These are phyloP conservation scores for Phaseolus lunatus DNA, from an alignment of 306 rosid genomes.

Conservation along the genomic window DNA sequence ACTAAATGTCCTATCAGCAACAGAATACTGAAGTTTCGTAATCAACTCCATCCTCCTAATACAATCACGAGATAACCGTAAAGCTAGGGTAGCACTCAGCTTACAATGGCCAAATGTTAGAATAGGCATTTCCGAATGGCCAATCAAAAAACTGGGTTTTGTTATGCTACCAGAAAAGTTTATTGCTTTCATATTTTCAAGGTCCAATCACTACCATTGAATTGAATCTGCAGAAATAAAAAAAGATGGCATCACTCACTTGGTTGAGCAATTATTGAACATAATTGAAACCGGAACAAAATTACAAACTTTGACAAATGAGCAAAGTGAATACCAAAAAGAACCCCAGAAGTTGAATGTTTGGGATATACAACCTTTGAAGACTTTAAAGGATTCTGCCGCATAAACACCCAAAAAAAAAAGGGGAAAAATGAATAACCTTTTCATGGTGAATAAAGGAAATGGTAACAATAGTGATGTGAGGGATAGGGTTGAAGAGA, in stretches of 20 bases:
- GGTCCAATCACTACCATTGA: constrained; percentile 23
- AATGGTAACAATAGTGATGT: background rate
- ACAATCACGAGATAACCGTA: background rate
- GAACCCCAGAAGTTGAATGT: background rate
- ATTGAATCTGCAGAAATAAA: constrained; percentile 56
- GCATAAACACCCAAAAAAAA: background rate
- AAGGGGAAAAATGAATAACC: background rate
- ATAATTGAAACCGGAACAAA: constrained; percentile 18
- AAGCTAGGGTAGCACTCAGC: constrained; percentile 53
- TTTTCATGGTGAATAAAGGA: background rate
- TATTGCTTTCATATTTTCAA: constrained; percentile 56
- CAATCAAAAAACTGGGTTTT: constrained; percentile 64
- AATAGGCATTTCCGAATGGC: constrained; percentile 65
- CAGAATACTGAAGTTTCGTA: constrained; percentile 62
- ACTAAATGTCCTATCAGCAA: constrained; percentile 52
- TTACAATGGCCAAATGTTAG: constrained; percentile 57
- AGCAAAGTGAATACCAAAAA: background rate
- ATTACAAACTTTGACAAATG: constrained; percentile 21
- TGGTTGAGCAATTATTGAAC: constrained; percentile 20
- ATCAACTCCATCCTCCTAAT: constrained; percentile 58
- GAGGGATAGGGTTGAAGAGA: background rate
- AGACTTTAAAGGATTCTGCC: background rate
- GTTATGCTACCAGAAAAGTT: constrained; percentile 61
- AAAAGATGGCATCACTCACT: background rate
- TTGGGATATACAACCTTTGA: background rate